phyloP scores from a whole-genome alignment of 768 basidiomycete genomes.

The Paxillus rubicundulus region DNA sequence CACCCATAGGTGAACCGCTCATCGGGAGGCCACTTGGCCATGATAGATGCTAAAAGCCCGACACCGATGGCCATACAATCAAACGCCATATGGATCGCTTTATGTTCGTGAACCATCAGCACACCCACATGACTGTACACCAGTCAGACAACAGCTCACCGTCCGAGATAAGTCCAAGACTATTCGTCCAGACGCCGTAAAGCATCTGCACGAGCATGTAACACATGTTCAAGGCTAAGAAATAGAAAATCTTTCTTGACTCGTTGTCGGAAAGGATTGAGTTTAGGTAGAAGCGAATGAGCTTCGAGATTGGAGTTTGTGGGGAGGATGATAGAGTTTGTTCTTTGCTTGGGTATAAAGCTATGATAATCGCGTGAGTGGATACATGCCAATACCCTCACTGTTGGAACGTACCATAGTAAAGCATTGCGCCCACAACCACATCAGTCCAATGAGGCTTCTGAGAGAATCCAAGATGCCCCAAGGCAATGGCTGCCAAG shows the following conservation, averaged over 20 bases:
- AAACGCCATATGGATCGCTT: conserved; percentile 99
- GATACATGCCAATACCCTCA: neutral
- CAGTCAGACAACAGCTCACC: conserved; percentile 48
- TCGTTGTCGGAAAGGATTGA: conserved; percentile 89
- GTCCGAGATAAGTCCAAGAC: conserved; percentile 93
- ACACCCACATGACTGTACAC: neutral
- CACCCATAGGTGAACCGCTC: conserved; percentile 94
- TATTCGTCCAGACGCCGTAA: conserved; percentile 98
- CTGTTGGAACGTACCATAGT: conserved; percentile 50
- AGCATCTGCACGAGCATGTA: conserved; percentile 98
- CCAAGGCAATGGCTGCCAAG: conserved; percentile 50
- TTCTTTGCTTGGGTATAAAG: conserved; percentile 49
- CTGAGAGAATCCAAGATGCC: conserved; percentile 63
- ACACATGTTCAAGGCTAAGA: conserved; percentile 87
- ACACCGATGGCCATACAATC: conserved; percentile 98
- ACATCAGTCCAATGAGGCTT: conserved; percentile 58
- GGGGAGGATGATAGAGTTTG: conserved; percentile 43
- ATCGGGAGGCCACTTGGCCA: conserved; percentile 97
- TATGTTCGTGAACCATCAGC: conserved; percentile 1
- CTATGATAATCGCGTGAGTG: conserved; percentile 30
- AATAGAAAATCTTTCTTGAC: conserved; percentile 95
- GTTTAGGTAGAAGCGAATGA: conserved; percentile 74
- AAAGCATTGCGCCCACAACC: conserved; percentile 54
- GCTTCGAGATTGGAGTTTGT: conserved; percentile 52
- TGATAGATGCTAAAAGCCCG: conserved; percentile 92